Evolutionary conservation across 129 eudicot species (phyloP), one percentile per base, ranked within the genome.

Genomic region (Flaveria sonorensis): DNA sequence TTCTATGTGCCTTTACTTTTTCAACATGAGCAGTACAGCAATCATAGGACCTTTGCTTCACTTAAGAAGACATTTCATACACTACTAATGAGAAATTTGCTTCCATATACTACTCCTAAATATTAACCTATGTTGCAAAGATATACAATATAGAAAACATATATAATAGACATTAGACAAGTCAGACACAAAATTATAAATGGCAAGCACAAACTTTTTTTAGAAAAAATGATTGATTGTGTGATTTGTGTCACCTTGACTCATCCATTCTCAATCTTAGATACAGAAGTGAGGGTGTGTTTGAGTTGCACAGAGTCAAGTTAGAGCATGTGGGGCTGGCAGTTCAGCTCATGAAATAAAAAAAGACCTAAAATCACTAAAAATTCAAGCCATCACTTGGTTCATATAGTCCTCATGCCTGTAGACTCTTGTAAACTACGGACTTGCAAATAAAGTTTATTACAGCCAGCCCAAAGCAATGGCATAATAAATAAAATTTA

Each of bases 361-460:
- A 14, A 8, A 11, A 20, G 20, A 10, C 40, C 47, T 51, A 48
- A 42, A 30, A 4, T 28, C 47, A 28, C 47, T 28, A 71, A 71
- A 28, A 71, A 65, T 71, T 28, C 50, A 71, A 52, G 66, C 66
- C 66, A 60, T 11, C 66, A 24, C 66, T 60, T 60, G 18, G 66
- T 60, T 60, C 39, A 60, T 24, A 23, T 19, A 20, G 26, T 11
- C 13, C 62, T 14, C 62, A 19, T 56, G 16, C 75, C 36, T 26
- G 26, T 23, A 71, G 47, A 18, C 28, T 4, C n/a, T 11, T 26
- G 13, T 28, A 28, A 50, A 23, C 39, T 24, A 21, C 5, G 19
- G 20, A 10, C 30, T 62, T 7, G 32, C 45, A 62, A 62, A 28
- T 4, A 12, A 62, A 6, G 9, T 15, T 62, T 28, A 23, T 32